Percentiles rank a stretch among this genome's conserved stretches.
Conservation (phyloP, 306 rosid genomes). For the Bauhinia variegata region DNA sequence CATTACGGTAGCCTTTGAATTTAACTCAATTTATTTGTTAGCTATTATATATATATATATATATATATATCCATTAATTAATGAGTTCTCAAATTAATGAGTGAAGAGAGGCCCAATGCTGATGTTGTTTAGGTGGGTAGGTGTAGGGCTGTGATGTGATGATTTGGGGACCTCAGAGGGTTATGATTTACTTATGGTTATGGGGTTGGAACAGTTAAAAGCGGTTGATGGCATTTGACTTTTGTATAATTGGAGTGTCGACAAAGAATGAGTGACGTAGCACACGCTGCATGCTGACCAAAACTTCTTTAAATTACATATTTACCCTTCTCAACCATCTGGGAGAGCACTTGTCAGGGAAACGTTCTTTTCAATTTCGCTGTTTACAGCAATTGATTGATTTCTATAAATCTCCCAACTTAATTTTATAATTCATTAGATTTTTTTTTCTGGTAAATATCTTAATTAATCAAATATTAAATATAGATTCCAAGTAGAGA, state of each 20-base stretch:
- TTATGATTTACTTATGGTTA: not conserved
- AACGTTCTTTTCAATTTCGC: not conserved
- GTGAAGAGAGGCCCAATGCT: conserved; percentile 27
- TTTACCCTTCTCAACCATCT: not conserved
- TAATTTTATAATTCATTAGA: too few species aligned
- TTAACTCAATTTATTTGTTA: too few species aligned
- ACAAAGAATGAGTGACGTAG: conserved; percentile 45
- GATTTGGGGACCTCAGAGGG: conserved; percentile 24
- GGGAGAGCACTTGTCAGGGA: too few species aligned
- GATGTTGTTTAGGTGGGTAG: conserved; percentile 11
- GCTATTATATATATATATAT: too few species aligned
- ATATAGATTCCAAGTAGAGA: too few species aligned
- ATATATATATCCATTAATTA: too few species aligned
- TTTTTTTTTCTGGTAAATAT: too few species aligned
- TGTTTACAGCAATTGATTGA: too few species aligned
- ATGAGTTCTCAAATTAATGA: too few species aligned
- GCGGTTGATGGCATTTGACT: conserved; percentile 36
- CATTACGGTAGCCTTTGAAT: too few species aligned
- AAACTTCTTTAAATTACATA: not conserved
- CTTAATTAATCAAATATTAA: too few species aligned
- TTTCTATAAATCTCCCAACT: too few species aligned
- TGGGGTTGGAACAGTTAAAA: conserved; percentile 16
- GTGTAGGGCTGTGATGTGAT: conserved; percentile 17
- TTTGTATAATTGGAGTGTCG: conserved; percentile 1
- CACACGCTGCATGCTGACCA: conserved; percentile 45